Evolutionary conservation across 2,329 filamentous ascomycete species (phyloP), one percentile per base, ranked within the genome.

Genomic region (Fusarium papillatum): DNA sequence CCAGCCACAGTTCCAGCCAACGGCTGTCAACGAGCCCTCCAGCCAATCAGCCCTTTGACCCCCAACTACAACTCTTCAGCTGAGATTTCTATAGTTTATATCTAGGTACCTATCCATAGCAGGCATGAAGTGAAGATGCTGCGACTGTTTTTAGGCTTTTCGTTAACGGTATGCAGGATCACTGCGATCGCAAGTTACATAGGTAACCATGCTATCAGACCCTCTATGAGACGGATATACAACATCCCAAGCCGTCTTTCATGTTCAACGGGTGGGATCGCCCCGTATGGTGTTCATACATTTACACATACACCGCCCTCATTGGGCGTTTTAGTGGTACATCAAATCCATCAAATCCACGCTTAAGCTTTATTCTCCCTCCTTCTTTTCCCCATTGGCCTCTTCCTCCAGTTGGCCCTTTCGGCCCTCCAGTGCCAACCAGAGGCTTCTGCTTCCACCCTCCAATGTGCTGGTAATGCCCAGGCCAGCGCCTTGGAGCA

Each of bases 391-490:
- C 16, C 68, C 72, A 31, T 81, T 79, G 31, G 63, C 69, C 69
- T 81, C 80, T 67, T 95, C 93, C 81, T 98, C 95, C 83, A 99
- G 84, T 86, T 96, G 93, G 61, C 88, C 91, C 85, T 93, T 92
- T 83, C 96, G 89, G 61, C 94, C 92, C 88, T 98, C 96, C 80
- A 99, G 87, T 16, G 96, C 95, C 73, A 98, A 89, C 89, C 96
- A 98, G 78, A 99, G 82, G 82, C 91, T 96, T 88, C 93, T 95
- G 71, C 93, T 90, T 61, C 94, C 92, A 66, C 94, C 92, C 83
- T 98, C 95, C 79, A 99, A 86, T n/a, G 93, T 90, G 75, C 86
- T 92, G 29, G 95, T 94, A 67, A 99, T 85, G 70, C 93, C 92
- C 68, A 95, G 90, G 48, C 96, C 95, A 73, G 95, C 91, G 73